Evolutionary conservation across 2,329 filamentous ascomycete species (phyloP).

Genomic region (Aureobasidium sp.): DNA sequence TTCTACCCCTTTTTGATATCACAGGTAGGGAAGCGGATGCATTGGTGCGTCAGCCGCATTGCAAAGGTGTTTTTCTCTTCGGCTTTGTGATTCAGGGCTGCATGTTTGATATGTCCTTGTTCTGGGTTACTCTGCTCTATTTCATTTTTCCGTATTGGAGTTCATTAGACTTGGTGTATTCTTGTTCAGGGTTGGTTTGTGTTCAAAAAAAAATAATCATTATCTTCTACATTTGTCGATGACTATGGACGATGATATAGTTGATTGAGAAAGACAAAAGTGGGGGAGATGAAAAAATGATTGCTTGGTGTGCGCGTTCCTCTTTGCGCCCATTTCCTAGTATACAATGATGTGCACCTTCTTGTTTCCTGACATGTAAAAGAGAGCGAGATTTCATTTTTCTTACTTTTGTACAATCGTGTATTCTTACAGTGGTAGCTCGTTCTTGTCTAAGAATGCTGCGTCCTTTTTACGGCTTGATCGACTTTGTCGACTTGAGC

Average conservation of each 20-base stretch:
- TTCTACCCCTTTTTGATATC: no score
- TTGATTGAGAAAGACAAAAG: neutral
- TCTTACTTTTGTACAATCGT: neutral
- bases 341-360: neutral
- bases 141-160: no score
- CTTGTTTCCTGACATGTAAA: neutral
- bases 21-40: no score
- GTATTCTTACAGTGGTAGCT: neutral
- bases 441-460: neutral
- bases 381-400: neutral
- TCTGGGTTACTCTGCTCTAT: no score
- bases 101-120: no score
- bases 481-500: conserved; percentile 23
- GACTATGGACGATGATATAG: neutral
- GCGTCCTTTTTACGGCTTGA: neutral
- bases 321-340: neutral
- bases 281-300: neutral
- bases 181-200: no score
- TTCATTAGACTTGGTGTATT: no score
- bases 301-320: neutral
- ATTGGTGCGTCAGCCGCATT: no score
- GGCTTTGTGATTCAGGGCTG: no score
- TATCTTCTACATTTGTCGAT: no score
- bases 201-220: no score
- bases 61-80: no score